Base-by-base conservation (phyloP, 768 basidiomycete species). In the Pluteus cervinus region DNA sequence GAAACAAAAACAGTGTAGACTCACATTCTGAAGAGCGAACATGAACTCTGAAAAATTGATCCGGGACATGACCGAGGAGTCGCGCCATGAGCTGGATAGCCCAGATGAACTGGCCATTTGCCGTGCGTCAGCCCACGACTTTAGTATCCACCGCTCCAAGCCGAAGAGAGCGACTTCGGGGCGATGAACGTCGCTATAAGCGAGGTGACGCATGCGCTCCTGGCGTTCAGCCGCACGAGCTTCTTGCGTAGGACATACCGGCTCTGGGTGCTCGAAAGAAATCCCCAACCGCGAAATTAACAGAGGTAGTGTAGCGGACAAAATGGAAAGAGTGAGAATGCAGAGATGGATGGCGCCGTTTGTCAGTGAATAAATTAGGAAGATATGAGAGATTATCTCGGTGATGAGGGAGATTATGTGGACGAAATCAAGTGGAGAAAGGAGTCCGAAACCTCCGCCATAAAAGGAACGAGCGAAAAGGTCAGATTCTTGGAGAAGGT, bases 401-500 rank as follows among this genome's bases (percentile, higher is more conserved):
- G 82, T 78, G 14, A 79, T 40, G 36, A 86, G 66, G 28, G 81
- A 78, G 45, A 89, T 61, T 48, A 88, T 64, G 47, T 81, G 80
- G 49, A 87, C 68, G 46, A 86, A 76, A 52, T 89, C 86, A 39
- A 88, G 70, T 6, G 86, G 87, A 3, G 84, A 86, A 47, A 88
- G 67, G 21, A 87, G 69, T 11, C 86, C 86, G 53, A 89, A 86
- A 8, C 81, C 75, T 24, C 80, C 75, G 29, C 83, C 83, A 48
- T 70, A 75, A 57, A 89, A 88, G 8, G 87, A 89, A 41, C 83
- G 74, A 29, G 83, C 81, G 52, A 90, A 90, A 23, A 86, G 69
- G 53, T 90, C 87, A 25, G 87, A 85, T 60, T 90, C 86, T 42
- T 85, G 81, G n/a, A 90, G 67, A 29, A 89, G 73, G 53, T 87